Base-by-base conservation (phyloP, 148 eudicot species). In the Dysphania ambrosioides region DNA sequence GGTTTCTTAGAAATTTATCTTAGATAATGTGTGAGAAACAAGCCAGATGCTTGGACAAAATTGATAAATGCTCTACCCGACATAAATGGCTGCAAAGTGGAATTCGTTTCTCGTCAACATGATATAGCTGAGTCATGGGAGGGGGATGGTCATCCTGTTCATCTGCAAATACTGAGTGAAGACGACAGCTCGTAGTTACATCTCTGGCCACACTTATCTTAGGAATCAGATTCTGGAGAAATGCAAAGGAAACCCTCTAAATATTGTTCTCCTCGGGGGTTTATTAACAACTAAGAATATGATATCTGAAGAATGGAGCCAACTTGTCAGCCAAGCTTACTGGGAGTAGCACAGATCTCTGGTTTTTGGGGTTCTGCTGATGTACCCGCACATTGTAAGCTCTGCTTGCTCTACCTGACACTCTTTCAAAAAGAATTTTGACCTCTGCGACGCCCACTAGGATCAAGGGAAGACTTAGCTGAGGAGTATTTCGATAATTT, bases 381-480 rank as follows among this genome's bases (percentile, higher is more conserved):
- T 61, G 79, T 87, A 1, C 77, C 77, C 21, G 72, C 51, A 30
- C 79, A 76, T 61, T 55, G 57, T 35, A 82, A 82, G 80, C 82
- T 82, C 19, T 87, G 89, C 64, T 68, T 87, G 47, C 84, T 87
- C 27, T 87, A 87, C 70, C 27, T 87, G 76, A 71, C 70, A 13
- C 87, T 87, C 13, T 87, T 87, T 64, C 87, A 84, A 7, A 76
- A 80, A 78, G 86, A 72, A 32, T 57, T 30, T 60, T 83, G 89
- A 31, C 84, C 84, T 36, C 77, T 82, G 35, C 76, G 64, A 63
- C n/a, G 47, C 57, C 49, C 67, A 23, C 36, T 38, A 68, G 71
- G 41, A 1, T 21, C 70, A 1, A 62, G 74, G 44, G 84, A 82
- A 79, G 84, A 84, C 38, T 32, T 74, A 44, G 87, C 78, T 29